A percentile compares a stretch with the other conserved stretches of the same genome.
Conservation (phyloP, 352 stramenopile genomes). For the Phytophthora cryptogea region DNA sequence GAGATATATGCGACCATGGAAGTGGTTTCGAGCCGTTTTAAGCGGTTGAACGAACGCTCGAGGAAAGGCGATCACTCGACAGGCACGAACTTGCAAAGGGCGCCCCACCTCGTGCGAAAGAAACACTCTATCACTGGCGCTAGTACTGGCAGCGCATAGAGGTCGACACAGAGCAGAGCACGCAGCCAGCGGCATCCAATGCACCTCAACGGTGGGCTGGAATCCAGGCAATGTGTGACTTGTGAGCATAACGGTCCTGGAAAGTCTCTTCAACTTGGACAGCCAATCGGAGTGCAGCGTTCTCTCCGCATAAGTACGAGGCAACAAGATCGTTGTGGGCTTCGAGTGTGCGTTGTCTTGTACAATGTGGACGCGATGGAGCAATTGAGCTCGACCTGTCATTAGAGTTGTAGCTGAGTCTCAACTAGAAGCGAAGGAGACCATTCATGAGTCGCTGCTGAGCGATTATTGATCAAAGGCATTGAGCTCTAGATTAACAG, state of each 20-base stretch:
- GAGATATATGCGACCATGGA: neutral
- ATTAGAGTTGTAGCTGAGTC: too few relatives aligned
- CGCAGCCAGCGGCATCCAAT: neutral
- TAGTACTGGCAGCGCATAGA: neutral
- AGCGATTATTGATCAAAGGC: too few relatives aligned
- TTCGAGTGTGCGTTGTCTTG: too few relatives aligned
- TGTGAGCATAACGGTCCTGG: neutral
- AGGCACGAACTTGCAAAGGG: neutral
- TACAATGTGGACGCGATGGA: too few relatives aligned
- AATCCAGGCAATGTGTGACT: neutral
- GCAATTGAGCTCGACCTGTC: too few relatives aligned
- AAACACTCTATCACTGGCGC: neutral
- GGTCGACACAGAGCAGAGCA: neutral
- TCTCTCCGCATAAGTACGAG: too few relatives aligned
- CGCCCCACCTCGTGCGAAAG: neutral
- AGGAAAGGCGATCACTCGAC: constrained; percentile 22
- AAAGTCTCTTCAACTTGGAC: constrained; percentile 3
- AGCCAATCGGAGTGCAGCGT: neutral
- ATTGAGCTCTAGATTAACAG: too few relatives aligned
- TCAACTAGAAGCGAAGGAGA: too few relatives aligned
- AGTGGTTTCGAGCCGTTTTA: constrained; percentile 23
- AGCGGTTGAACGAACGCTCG: constrained; percentile 18
- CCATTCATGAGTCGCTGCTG: too few relatives aligned
- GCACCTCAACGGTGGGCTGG: neutral
- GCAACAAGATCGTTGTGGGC: too few relatives aligned